Percentiles rank a stretch among this genome's conserved stretches.
Conservation (phyloP, 2,329 filamentous ascomycete genomes). For the Aspergillus spinulosporus region DNA sequence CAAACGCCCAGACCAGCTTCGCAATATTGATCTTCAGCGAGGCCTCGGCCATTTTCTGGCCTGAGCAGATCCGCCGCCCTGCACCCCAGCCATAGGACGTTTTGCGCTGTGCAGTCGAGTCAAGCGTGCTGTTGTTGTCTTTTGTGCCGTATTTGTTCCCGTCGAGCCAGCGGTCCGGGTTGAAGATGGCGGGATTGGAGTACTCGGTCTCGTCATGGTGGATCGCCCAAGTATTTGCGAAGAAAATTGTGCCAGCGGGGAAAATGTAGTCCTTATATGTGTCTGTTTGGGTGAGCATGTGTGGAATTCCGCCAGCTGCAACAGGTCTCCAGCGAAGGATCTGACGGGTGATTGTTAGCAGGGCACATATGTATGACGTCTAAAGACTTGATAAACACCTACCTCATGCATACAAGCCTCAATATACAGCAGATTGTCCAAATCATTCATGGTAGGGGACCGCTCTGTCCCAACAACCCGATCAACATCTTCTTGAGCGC, state of each 20-base stretch:
- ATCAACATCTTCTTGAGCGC: conserved; percentile 4
- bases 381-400: no score
- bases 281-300: conserved; percentile 8
- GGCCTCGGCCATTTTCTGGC: conserved; percentile 7
- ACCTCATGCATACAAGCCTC: conserved; percentile 10
- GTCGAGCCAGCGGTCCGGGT: conserved; percentile 2
- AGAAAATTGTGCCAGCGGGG: conserved; percentile 2
- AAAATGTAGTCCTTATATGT: conserved; percentile 5
- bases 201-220: conserved; percentile 7
- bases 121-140: background rate
- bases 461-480: background rate
- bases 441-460: conserved; percentile 1
- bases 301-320: conserved; percentile 6
- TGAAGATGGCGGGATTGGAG: background rate
- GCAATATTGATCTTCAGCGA: conserved; percentile 10
- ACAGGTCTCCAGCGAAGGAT: conserved; percentile 10
- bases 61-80: conserved; percentile 7
- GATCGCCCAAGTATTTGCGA: conserved; percentile 8
- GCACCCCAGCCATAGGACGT: conserved; percentile 9
- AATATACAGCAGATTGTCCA: background rate
- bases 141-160: conserved; percentile 4
- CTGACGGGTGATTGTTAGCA: no score
- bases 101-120: background rate
- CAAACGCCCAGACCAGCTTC: conserved; percentile 6
- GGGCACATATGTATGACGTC: no score